Evolutionary conservation across 2,329 filamentous ascomycete genomes (phyloP), one percentile per base, ranked within the genome.

Genomic region (Nemania serpens): DNA sequence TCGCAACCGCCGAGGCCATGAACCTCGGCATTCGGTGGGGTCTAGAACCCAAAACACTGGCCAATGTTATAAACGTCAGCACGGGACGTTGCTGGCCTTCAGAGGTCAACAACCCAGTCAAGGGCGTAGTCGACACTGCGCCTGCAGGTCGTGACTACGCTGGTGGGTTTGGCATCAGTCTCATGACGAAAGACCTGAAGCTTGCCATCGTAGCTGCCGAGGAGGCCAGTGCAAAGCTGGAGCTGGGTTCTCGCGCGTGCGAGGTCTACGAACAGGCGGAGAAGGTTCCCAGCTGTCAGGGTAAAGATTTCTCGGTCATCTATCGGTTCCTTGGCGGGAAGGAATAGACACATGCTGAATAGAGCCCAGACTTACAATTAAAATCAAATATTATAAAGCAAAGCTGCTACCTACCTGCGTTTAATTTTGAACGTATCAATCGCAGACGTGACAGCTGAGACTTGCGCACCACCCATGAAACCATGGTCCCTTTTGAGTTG

Each of bases 11-110:
- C 4, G 86, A 88, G 73, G 85, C 86, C 18, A 88, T 88, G 85
- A 85, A 87, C 69, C 75, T 88, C 20, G 86, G 86, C n/a, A 80
- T 87, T 51, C 78, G 76, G 60, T 85, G 82, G 77, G 86, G 86
- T 0, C 76, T 88, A 6, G 84, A 88, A 61, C 79, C 85, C 2
- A 79, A 80, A 69, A 88, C 87, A 7, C 82, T 99, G 1, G 90
- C 91, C 0, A 87, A 88, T 53, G 87, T 99, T 76, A 91, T 99
- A 79, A 98, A 97, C 74, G 90, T 90, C 3, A 95, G 91, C 69
- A 97, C 94, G 0, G 95, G 95, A n/a, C 86, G 84, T 66, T 98
- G 93, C 82, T 99, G 95, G 95, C 93, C 94, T 1, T 95, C 89
- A 70, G 93, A 97, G 77, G 81, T 96, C 64, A 99, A 99, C 78